Conservation (phyloP, 2,329 filamentous ascomycete species). For the Arthrobotrys iridis region DNA sequence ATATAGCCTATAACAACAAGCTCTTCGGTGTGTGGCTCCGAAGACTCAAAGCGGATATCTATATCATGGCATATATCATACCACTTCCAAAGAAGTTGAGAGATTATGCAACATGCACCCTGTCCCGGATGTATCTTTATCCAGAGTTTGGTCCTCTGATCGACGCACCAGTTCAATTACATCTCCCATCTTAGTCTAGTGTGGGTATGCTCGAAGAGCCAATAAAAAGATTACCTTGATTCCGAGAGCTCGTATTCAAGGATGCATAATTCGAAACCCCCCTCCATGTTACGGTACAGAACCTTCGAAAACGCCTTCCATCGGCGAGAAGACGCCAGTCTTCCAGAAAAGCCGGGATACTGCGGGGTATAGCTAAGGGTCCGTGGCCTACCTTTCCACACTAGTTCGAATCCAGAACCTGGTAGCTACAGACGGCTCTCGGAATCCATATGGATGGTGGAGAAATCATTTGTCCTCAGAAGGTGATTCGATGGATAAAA, state of each 20-base stretch:
- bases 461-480: slow-evolving; percentile 33
- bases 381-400: slow-evolving; percentile 18
- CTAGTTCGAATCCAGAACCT: slow-evolving; percentile 14
- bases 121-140: slow-evolving; percentile 36
- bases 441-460: slow-evolving; percentile 35
- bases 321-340: slow-evolving; percentile 29
- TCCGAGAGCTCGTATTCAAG: slow-evolving; percentile 37
- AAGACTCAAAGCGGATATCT: background rate
- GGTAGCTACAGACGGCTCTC: slow-evolving; percentile 36
- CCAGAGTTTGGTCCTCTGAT: slow-evolving; percentile 45
- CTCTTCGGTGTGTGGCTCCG: background rate
- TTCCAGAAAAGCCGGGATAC: slow-evolving; percentile 19
- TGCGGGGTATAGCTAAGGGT: slow-evolving; percentile 50
- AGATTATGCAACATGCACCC: slow-evolving; percentile 31
- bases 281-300: slow-evolving; percentile 21
- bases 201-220: background rate
- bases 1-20: background rate
- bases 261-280: slow-evolving; percentile 11
- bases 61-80: slow-evolving; percentile 9
- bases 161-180: slow-evolving; percentile 6
- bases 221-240: slow-evolving; percentile 8
- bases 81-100: slow-evolving; percentile 1
- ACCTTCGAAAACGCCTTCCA: slow-evolving; percentile 46
- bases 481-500: slow-evolving; percentile 30
- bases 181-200: background rate